These are phyloP conservation scores for Glycine tomentella DNA, from an alignment of 306 rosid species.

Conservation along the genomic window DNA sequence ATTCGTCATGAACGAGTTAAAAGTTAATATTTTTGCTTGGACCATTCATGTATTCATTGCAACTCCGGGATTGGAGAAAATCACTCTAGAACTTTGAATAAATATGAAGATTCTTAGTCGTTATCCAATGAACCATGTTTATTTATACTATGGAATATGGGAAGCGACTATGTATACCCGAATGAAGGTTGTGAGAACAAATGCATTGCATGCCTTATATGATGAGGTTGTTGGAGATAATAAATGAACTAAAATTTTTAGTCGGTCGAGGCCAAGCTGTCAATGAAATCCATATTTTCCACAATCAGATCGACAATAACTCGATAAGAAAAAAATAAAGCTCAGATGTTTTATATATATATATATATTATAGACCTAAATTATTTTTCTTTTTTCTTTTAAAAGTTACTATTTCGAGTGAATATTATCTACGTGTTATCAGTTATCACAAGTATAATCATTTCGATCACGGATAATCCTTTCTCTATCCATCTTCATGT, in stretches of 20 bases:
- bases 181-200: conserved; percentile 24
- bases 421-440: too few species aligned
- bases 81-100: background rate
- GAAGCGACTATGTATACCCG: conserved; percentile 28
- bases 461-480: too few species aligned
- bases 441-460: too few species aligned
- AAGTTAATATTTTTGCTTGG: background rate
- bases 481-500: too few species aligned
- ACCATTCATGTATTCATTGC: background rate
- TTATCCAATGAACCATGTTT: background rate
- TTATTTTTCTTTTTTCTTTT: too few species aligned
- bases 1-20: background rate
- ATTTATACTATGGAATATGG: conserved; percentile 19
- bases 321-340: too few species aligned
- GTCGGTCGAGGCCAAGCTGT: background rate
- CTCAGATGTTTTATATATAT: too few species aligned
- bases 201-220: conserved; percentile 25
- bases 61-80: background rate
- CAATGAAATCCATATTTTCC: background rate
- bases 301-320: too few species aligned
- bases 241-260: background rate
- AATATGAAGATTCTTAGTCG: conserved; percentile 12
- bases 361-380: too few species aligned
- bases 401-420: too few species aligned
- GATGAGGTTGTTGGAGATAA: conserved; percentile 26